These are phyloP conservation scores for Cordyceps cicadae DNA, from an alignment of 2,329 filamentous ascomycete genomes.

Conservation along the genomic window DNA sequence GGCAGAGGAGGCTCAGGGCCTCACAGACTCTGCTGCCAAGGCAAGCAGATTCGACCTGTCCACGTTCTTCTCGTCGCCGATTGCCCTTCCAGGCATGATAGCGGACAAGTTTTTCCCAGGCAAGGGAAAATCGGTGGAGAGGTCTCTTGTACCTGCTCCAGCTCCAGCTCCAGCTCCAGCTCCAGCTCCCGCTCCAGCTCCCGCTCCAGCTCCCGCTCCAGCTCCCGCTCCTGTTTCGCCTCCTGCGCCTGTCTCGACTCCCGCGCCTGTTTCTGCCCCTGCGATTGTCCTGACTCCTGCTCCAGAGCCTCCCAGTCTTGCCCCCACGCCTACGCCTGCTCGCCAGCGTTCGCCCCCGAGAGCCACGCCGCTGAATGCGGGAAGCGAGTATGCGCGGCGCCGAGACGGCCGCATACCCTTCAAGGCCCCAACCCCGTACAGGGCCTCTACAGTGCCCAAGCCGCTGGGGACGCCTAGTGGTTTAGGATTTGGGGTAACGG, in stretches of 20 bases:
- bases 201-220: slow-evolving; percentile 3
- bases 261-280: slow-evolving; percentile 10
- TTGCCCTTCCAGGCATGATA: slow-evolving; percentile 28
- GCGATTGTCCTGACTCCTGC: not conserved
- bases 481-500: not conserved
- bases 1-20: slow-evolving; percentile 15
- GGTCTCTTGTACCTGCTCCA: slow-evolving; percentile 5
- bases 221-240: slow-evolving; percentile 1
- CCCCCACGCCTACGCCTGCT: slow-evolving; percentile 6
- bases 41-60: slow-evolving; percentile 38
- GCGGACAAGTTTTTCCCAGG: slow-evolving; percentile 24
- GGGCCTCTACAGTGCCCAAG: slow-evolving; percentile 23
- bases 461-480: slow-evolving; percentile 10
- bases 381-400: too few species aligned
- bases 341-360: not conserved
- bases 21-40: slow-evolving; percentile 16
- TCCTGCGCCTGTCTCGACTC: not conserved
- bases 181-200: slow-evolving; percentile 9
- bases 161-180: slow-evolving; percentile 9
- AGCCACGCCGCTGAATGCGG: not conserved
- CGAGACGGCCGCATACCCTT: too few species aligned
- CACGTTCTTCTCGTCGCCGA: slow-evolving; percentile 51
- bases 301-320: slow-evolving; percentile 6
- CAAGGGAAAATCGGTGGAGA: slow-evolving; percentile 15
- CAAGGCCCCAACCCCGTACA: too few species aligned